These are phyloP conservation scores for Obelidium mucronatum DNA, from an alignment of 192 early-diverging fungal genomes.

Conservation along the genomic window DNA sequence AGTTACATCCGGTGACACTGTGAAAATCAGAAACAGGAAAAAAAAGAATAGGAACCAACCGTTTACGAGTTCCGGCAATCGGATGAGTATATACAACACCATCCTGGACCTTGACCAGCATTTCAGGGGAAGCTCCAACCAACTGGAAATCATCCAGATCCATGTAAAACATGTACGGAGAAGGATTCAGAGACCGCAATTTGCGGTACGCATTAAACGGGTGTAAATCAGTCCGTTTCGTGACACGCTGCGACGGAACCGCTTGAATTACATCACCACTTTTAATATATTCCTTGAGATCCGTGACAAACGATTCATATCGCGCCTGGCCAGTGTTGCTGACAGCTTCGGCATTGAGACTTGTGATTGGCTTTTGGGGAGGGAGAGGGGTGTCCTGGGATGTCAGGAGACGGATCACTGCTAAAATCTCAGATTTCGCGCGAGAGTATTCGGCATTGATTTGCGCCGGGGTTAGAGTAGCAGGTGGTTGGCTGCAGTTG, in stretches of 20 bases:
- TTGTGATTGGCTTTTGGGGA: slow-evolving; percentile 69
- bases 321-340: slow-evolving; percentile 94
- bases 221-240: slow-evolving; percentile 86
- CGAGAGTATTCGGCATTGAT: slow-evolving; percentile 71
- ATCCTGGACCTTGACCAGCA: slow-evolving; percentile 92
- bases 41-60: background rate
- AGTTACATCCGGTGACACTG: no score
- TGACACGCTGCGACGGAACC: slow-evolving; percentile 91
- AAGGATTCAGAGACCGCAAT: slow-evolving; percentile 95
- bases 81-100: slow-evolving; percentile 91
- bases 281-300: slow-evolving; percentile 89
- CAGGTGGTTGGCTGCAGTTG: background rate
- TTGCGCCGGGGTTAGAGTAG: slow-evolving; percentile 47
- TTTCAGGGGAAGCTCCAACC: slow-evolving; percentile 98
- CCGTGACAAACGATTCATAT: slow-evolving; percentile 88
- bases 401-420: slow-evolving; percentile 70
- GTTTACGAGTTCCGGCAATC: slow-evolving; percentile 95
- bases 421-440: slow-evolving; percentile 74
- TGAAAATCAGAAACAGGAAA: background rate
- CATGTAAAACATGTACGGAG: slow-evolving; percentile 99
- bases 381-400: slow-evolving; percentile 78
- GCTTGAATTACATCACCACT: slow-evolving; percentile 98
- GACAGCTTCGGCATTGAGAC: slow-evolving; percentile 67
- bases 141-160: slow-evolving; percentile 92
- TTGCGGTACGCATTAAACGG: slow-evolving; percentile 99